These are phyloP conservation scores for Breviolum minutum DNA, from an alignment of 73 alveolate species.

Conservation along the genomic window DNA sequence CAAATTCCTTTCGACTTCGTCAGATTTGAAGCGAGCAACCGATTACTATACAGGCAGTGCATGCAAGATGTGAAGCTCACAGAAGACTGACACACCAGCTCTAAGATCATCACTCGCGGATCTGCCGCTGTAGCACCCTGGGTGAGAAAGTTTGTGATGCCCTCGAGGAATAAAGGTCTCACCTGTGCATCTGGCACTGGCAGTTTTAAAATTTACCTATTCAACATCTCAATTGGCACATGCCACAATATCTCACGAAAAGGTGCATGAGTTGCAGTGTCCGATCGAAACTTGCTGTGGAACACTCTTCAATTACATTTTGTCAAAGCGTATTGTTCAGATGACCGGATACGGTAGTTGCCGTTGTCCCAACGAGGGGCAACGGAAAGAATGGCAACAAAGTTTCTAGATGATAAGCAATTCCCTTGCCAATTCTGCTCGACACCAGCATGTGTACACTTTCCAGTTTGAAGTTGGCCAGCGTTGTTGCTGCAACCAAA, in stretches of 20 bases:
- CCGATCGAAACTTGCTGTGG: no score
- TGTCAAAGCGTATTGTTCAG: no score
- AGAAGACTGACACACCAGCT: neutral
- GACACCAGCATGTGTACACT: neutral
- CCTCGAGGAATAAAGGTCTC: slow-evolving; percentile 46
- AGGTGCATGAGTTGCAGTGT: neutral
- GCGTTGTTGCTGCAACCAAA: no score
- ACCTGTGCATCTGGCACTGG: neutral
- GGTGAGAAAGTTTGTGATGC: neutral
- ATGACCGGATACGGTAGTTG: no score
- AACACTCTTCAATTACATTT: no score
- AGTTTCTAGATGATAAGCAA: neutral
- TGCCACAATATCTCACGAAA: neutral
- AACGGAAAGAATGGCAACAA: neutral
- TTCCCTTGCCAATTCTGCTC: neutral
- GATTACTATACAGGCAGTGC: neutral
- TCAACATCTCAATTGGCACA: neutral
- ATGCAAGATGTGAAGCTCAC: neutral
- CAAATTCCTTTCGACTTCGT: neutral
- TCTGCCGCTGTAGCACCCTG: slow-evolving; percentile 53
- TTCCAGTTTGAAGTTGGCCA: no score
- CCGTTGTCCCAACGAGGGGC: no score
- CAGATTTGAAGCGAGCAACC: neutral
- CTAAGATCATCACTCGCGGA: slow-evolving; percentile 23
- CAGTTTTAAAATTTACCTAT: neutral